These are phyloP conservation scores for Physaria fendleri DNA, from an alignment of 345 rosid species.

Conservation along the genomic window DNA sequence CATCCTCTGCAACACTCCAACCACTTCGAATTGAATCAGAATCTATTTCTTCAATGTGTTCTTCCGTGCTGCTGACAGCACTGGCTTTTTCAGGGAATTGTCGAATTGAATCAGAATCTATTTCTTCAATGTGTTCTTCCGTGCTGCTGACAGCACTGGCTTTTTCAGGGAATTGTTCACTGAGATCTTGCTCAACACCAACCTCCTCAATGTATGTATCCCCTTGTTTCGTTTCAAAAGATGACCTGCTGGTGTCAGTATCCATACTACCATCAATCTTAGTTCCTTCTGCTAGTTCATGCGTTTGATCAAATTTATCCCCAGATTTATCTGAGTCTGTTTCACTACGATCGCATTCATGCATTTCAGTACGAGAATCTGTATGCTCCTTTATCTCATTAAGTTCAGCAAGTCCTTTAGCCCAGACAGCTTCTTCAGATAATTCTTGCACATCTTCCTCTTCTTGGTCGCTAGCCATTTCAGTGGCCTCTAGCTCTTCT, in stretches of 20 bases:
- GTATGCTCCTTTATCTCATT: constrained; percentile 33
- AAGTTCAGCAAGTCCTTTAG: constrained; percentile 31
- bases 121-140: constrained; percentile 38
- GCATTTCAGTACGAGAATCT: constrained; percentile 28
- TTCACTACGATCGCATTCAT: constrained; percentile 24
- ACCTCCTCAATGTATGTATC: constrained; percentile 27
- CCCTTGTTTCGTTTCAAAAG: constrained; percentile 25
- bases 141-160: constrained; percentile 20
- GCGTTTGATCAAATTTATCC: constrained; percentile 14
- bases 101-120: constrained; percentile 35
- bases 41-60: constrained; percentile 35
- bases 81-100: constrained; percentile 29
- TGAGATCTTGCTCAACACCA: constrained; percentile 27
- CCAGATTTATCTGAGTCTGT: constrained; percentile 30
- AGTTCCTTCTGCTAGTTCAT: constrained; percentile 19
- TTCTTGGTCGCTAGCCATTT: constrained; percentile 32
- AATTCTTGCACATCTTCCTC: constrained; percentile 29
- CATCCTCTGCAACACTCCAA: constrained; percentile 30
- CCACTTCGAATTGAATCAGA: constrained; percentile 36
- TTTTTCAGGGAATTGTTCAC: constrained; percentile 30
- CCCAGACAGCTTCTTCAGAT: constrained; percentile 35
- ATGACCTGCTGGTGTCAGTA: constrained; percentile 28
- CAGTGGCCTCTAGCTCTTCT: constrained; percentile 35
- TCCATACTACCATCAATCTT: constrained; percentile 21
- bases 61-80: constrained; percentile 27